phyloP scores from a whole-genome alignment of 139 green algal species.

The Astrephomene gubernaculifera region DNA sequence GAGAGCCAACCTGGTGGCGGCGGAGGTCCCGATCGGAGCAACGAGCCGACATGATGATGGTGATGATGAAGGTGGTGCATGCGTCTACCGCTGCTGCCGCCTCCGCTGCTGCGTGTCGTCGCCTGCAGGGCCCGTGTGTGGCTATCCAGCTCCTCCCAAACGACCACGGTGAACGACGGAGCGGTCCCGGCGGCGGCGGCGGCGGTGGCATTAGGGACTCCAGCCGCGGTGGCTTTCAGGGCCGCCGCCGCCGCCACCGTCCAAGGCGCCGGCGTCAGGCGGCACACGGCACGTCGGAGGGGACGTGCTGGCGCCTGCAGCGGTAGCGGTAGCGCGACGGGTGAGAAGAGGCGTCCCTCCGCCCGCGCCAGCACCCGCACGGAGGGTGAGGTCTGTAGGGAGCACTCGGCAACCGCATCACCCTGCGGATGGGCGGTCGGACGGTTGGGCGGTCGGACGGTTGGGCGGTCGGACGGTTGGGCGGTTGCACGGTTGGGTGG shows the following conservation, averaged over 20 bases:
- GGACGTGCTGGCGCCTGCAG: neutral
- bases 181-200: neutral
- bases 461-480: too few species aligned
- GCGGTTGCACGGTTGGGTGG: too few species aligned
- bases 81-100: too few species aligned
- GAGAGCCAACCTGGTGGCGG: too few species aligned
- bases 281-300: neutral
- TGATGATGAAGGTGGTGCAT: too few species aligned
- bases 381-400: neutral
- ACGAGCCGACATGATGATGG: too few species aligned
- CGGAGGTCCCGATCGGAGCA: too few species aligned
- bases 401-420: neutral
- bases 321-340: neutral
- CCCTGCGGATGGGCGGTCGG: too few species aligned
- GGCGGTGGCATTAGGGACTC: neutral
- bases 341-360: neutral
- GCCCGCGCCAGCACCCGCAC: neutral
- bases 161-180: neutral
- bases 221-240: neutral
- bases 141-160: constrained; percentile 5
- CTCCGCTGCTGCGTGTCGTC: too few species aligned
- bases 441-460: too few species aligned
- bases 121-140: neutral
- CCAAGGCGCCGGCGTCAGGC: neutral
- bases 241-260: neutral